A percentile compares a stretch with the other conserved stretches of the same genome.
phyloP scores from a whole-genome alignment of 805 yeast genomes.

The Wickerhamiella spandovensis region DNA sequence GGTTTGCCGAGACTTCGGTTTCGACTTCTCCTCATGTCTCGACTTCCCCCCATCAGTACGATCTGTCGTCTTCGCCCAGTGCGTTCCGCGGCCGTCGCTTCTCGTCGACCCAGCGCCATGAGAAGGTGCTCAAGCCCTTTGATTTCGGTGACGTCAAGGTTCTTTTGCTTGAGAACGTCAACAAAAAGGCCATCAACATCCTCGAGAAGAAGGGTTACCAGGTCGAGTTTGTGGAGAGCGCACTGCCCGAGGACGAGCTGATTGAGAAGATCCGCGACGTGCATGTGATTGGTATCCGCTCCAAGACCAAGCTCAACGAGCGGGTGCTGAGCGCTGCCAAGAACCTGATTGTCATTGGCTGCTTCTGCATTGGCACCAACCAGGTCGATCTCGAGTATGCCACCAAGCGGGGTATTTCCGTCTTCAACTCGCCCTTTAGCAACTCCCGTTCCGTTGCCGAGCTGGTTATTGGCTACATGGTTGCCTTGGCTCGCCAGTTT shows the following conservation, averaged over 20 bases:
- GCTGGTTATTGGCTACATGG: conserved; percentile 88
- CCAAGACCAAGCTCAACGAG: conserved; percentile 81
- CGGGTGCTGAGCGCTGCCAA: conserved; percentile 73
- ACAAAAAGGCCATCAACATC: conserved; percentile 78
- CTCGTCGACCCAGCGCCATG: conserved; percentile 13
- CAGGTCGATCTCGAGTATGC: conserved; percentile 91
- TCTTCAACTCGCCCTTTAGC: conserved; percentile 96
- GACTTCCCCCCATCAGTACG: conserved; percentile 4
- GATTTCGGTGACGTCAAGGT: conserved; percentile 92
- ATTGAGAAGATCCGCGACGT: conserved; percentile 87
- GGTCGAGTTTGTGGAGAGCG: conserved; percentile 83
- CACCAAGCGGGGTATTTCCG: conserved; percentile 86
- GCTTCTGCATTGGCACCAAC: conserved; percentile 98
- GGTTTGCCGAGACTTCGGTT: conserved; percentile 4
- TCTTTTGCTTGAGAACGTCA: conserved; percentile 81
- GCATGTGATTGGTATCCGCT: conserved; percentile 96
- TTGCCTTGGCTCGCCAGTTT: conserved; percentile 86
- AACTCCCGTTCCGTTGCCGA: conserved; percentile 98
- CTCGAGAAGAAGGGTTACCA: conserved; percentile 88
- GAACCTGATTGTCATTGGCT: conserved; percentile 81
- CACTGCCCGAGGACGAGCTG: conserved; percentile 83
- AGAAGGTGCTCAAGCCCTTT: conserved; percentile 81
- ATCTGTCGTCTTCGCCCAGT: conserved; percentile 6
- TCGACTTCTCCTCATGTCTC: background rate
- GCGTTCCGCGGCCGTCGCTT: conserved; percentile 15